Base-by-base conservation (phyloP, 495 filamentous ascomycete genomes). In the Neurospora sp. region DNA sequence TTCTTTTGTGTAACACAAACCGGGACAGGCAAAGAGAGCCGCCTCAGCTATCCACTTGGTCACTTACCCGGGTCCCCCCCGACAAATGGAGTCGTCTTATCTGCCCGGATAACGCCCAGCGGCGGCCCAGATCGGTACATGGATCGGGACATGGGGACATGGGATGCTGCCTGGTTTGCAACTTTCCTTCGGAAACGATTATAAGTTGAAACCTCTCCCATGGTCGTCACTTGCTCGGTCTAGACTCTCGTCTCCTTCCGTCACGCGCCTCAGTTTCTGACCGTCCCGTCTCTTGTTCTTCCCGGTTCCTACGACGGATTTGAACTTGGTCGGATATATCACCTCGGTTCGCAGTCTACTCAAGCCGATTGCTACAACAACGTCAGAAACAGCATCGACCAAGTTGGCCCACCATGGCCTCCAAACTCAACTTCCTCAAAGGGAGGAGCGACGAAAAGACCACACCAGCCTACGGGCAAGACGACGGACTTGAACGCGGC, bases 381-480 rank as follows among this genome's bases (percentile, higher is more conserved):
- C 10, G 7, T 35, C 22, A 31, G 22, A 1, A 65, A 65, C 10
- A 61, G 6, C 27, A 16, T 8, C 27, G 14, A 65, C 35, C 4
- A 14, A 61, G 22, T 35, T 61, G 35, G 35, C 27, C 39, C 22
- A 74, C 18, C 20, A 76, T 78, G 76, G 76, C 73, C 44, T 27
- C 53, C 53, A 65, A 65, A 9, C 14, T 73, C n/a, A 74, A 76
- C 22, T 76, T 77, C 7, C 48, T 46, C 20, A 77, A 41, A 7
- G 69, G 48, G 7, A 31, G 39, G 76, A 70, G 48, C 22, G 73
- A 80, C 70, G 80, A 81, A 74, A 79, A 79, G 42, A 65, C 53
- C 41, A 72, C 20, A 31, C 70, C 35, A 71, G 44, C 53, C 53
- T 74, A 2, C 69, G 78, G 8, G 69, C 76, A 9, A 70, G 72